Evolutionary conservation across 2,329 filamentous ascomycete genomes (phyloP).

Genomic region (Nemania serpens): DNA sequence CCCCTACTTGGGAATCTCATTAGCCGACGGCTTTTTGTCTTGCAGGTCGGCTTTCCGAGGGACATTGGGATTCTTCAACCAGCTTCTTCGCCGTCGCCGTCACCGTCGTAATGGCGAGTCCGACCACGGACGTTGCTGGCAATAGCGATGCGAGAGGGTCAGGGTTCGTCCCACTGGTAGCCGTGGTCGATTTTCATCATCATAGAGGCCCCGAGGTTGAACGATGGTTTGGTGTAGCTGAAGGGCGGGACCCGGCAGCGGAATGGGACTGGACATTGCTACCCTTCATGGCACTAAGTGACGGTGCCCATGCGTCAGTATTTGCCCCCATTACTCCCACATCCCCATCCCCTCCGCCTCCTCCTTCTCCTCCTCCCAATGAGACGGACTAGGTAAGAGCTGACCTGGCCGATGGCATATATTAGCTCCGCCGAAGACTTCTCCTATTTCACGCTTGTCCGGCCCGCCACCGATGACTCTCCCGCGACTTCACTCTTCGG

Average conservation of each 20-base stretch:
- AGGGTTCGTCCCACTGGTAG: slow-evolving; percentile 70
- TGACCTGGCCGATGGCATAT: slow-evolving; percentile 22
- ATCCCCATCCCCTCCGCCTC: no score
- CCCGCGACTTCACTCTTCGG: slow-evolving; percentile 87
- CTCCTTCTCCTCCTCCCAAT: not conserved
- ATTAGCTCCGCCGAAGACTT: slow-evolving; percentile 87
- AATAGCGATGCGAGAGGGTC: slow-evolving; percentile 25
- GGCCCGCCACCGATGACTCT: slow-evolving; percentile 56
- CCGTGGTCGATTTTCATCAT: slow-evolving; percentile 85
- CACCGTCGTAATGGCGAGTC: slow-evolving; percentile 29
- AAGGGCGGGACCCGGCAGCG: slow-evolving; percentile 75
- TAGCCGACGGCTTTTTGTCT: not conserved
- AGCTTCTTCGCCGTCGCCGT: not conserved
- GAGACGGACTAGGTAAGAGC: slow-evolving; percentile 1
- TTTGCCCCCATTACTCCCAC: not conserved
- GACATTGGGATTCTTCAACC: slow-evolving; percentile 5
- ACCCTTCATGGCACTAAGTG: slow-evolving; percentile 95
- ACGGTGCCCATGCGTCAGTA: slow-evolving; percentile 89
- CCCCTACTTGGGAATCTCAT: slow-evolving; percentile 4
- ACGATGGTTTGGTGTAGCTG: slow-evolving; percentile 79
- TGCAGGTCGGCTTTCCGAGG: not conserved
- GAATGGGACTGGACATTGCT: slow-evolving; percentile 91
- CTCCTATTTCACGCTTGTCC: slow-evolving; percentile 93
- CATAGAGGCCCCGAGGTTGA: slow-evolving; percentile 91
- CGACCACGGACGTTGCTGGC: slow-evolving; percentile 15